phyloP scores from a whole-genome alignment of 73 alveolate genomes.

The Blepharisma japonicum region DNA sequence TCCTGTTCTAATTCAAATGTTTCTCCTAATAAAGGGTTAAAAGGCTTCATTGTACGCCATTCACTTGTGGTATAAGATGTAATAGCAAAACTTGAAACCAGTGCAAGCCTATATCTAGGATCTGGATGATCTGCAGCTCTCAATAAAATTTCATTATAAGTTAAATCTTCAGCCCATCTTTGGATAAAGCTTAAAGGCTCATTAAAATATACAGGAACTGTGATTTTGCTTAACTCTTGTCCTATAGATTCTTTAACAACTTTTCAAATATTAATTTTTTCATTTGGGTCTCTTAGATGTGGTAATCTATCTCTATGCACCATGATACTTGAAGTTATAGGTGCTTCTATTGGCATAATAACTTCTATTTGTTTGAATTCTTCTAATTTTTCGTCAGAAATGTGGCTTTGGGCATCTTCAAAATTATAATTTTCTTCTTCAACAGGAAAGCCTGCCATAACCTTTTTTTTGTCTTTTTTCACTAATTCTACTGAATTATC shows the following conservation, averaged over 20 bases:
- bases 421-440: not conserved
- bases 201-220: slow-evolving; percentile 87
- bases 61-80: slow-evolving; percentile 66
- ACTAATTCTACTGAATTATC: not conserved
- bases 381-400: slow-evolving; percentile 4
- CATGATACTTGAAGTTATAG: not conserved
- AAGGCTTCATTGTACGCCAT: slow-evolving; percentile 87
- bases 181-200: slow-evolving; percentile 94
- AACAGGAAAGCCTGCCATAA: not conserved
- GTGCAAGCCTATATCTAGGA: slow-evolving; percentile 69
- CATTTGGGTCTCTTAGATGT: not conserved
- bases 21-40: slow-evolving; percentile 94
- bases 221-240: slow-evolving; percentile 35
- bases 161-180: slow-evolving; percentile 84
- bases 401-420: slow-evolving; percentile 18
- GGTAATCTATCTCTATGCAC: not conserved
- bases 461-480: not conserved
- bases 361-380: slow-evolving; percentile 21
- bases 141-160: slow-evolving; percentile 64
- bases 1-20: slow-evolving; percentile 81
- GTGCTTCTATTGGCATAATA: not conserved
- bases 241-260: slow-evolving; percentile 27
- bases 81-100: slow-evolving; percentile 72
- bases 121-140: slow-evolving; percentile 69
- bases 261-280: slow-evolving; percentile 9